phyloP scores from a whole-genome alignment of 495 filamentous ascomycete species.

The Neurospora africana region DNA sequence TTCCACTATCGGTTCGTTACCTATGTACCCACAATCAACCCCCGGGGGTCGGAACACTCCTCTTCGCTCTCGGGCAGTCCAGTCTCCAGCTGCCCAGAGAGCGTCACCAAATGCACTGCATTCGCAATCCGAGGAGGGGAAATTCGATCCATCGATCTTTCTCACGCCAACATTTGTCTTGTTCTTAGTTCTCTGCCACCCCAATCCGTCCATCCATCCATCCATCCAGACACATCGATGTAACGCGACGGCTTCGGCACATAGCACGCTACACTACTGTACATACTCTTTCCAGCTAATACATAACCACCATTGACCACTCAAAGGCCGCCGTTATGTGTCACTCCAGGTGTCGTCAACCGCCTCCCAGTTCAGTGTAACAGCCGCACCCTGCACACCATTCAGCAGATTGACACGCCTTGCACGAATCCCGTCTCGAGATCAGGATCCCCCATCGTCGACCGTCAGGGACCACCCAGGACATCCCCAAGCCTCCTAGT shows the following conservation, averaged over 20 bases:
- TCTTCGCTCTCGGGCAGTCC: neutral
- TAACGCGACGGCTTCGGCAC: neutral
- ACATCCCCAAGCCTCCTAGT: neutral
- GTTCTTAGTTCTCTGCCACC: neutral
- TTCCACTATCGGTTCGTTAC: no score
- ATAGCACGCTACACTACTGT: neutral
- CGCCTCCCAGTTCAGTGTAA: conserved; percentile 1
- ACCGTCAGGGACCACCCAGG: neutral
- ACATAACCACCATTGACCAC: conserved; percentile 14
- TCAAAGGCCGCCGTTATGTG: conserved; percentile 14
- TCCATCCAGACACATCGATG: neutral
- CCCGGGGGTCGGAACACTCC: neutral
- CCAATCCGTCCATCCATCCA: neutral
- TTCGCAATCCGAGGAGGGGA: neutral
- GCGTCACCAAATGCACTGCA: neutral
- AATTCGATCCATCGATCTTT: neutral
- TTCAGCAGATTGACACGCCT: neutral
- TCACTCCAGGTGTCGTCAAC: conserved; percentile 3
- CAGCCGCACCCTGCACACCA: neutral
- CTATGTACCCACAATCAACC: neutral
- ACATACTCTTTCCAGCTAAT: neutral
- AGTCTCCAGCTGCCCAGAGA: neutral
- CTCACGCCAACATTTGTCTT: neutral
- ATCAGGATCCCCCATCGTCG: neutral
- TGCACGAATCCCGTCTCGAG: neutral